Evolutionary conservation across 169 alveolate species (phyloP).

Genomic region (Plasmodium gonderi): DNA sequence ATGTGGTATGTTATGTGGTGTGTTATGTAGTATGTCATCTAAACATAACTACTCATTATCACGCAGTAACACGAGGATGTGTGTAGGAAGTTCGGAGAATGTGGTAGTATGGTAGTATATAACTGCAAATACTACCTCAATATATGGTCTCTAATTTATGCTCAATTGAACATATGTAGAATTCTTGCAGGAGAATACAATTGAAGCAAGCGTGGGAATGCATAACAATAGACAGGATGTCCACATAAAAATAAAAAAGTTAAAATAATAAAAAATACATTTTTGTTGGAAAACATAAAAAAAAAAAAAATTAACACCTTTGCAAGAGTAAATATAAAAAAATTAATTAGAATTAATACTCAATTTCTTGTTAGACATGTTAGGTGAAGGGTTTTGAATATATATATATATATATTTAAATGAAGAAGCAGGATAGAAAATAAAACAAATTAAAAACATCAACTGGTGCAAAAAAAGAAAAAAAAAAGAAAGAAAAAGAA

Average conservation of each 20-base stretch:
- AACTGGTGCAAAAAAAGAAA: conserved; percentile 19
- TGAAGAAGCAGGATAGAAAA: conserved; percentile 1
- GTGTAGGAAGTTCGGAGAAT: too few relatives aligned
- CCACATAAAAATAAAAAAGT: neutral
- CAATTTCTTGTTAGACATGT: neutral
- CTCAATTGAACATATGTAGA: neutral
- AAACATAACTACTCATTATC: too few relatives aligned
- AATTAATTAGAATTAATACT: conserved; percentile 11
- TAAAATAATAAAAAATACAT: conserved; percentile 33
- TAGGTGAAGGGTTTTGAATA: neutral
- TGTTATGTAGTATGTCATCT: too few relatives aligned
- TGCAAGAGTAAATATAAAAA: neutral
- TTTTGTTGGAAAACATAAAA: conserved; percentile 1
- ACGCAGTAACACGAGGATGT: too few relatives aligned
- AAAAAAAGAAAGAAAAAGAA: conserved; percentile 5
- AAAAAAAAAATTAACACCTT: conserved; percentile 25
- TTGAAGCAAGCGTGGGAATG: neutral
- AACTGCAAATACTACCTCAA: neutral
- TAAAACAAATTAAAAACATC: conserved; percentile 18
- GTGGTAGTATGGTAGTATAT: neutral
- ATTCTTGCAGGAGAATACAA: neutral
- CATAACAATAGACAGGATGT: neutral
- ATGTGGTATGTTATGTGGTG: too few relatives aligned
- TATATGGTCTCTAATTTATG: neutral
- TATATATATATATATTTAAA: neutral